These are phyloP conservation scores for Blepharisma japonicum DNA, from an alignment of 73 alveolate species.

Conservation along the genomic window DNA sequence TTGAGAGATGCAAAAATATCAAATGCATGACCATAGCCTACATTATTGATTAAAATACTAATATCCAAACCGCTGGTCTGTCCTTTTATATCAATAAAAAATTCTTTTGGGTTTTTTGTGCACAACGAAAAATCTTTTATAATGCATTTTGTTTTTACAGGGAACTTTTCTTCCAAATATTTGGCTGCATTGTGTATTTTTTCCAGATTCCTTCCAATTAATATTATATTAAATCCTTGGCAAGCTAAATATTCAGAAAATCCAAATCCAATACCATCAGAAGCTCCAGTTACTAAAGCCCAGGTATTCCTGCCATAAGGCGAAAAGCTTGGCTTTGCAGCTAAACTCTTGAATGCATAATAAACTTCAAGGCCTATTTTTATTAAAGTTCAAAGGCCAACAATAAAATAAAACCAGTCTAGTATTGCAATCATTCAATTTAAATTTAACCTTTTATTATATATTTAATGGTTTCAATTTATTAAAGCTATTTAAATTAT, in stretches of 20 bases:
- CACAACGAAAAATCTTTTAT: background rate
- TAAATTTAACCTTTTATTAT: too few species aligned
- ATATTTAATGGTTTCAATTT: too few species aligned
- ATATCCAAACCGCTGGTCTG: conserved; percentile 41
- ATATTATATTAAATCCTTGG: conserved; percentile 7
- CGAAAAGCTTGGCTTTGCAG: too few species aligned
- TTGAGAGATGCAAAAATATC: background rate
- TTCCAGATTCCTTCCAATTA: background rate
- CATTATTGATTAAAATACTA: conserved; percentile 70
- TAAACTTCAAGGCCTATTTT: too few species aligned
- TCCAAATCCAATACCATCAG: conserved; percentile 1
- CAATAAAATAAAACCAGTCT: too few species aligned
- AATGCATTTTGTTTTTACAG: background rate
- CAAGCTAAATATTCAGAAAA: conserved; percentile 8
- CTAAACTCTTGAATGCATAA: too few species aligned
- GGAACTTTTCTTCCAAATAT: background rate
- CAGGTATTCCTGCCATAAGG: background rate
- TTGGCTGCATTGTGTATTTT: background rate
- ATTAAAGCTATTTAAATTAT: too few species aligned
- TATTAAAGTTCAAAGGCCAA: too few species aligned
- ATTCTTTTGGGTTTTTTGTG: background rate
- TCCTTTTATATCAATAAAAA: background rate
- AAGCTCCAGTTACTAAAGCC: conserved; percentile 20
- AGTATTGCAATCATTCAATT: too few species aligned
- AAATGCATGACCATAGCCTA: background rate